These are phyloP conservation scores for Waltergamsia citrina DNA, from an alignment of 2,329 filamentous ascomycete species.

Conservation along the genomic window DNA sequence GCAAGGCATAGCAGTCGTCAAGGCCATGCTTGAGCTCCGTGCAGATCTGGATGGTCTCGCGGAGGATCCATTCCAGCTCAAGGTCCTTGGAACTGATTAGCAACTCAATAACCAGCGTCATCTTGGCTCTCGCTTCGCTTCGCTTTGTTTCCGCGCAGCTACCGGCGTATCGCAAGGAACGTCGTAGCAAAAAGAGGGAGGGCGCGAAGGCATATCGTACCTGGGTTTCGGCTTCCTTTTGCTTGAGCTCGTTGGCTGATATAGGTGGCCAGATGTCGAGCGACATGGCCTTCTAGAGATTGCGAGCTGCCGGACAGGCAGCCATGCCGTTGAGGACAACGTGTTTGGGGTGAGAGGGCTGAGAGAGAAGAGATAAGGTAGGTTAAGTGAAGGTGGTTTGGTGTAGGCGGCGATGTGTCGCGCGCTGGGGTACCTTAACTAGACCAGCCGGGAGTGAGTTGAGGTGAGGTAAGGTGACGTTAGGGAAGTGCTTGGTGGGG, in stretches of 20 bases:
- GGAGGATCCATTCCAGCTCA: constrained; percentile 46
- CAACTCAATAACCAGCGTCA: constrained; percentile 10
- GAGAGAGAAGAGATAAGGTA: background rate
- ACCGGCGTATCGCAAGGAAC: background rate
- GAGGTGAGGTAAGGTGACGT: no score
- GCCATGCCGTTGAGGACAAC: constrained; percentile 3
- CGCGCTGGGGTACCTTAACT: background rate
- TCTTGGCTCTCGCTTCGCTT: background rate
- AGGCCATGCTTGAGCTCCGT: constrained; percentile 53
- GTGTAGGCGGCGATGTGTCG: background rate
- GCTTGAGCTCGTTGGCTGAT: constrained; percentile 37
- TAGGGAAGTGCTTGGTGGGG: no score
- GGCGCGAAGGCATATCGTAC: constrained; percentile 28
- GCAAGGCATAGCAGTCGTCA: constrained; percentile 78
- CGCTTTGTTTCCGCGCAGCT: background rate
- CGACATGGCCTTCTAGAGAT: constrained; percentile 32
- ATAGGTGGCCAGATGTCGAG: constrained; percentile 50
- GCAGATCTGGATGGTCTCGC: constrained; percentile 38
- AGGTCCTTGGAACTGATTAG: constrained; percentile 12
- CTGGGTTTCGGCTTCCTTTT: constrained; percentile 37
- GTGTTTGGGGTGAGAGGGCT: no score
- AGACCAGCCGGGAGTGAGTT: no score
- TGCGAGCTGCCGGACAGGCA: constrained; percentile 4
- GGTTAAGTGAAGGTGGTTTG: background rate
- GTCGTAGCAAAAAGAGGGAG: background rate